Percentiles rank a stretch among this genome's conserved stretches.
Conservation (phyloP, 2,329 filamentous ascomycete genomes). For the Penicillium aurantiogriseum region DNA sequence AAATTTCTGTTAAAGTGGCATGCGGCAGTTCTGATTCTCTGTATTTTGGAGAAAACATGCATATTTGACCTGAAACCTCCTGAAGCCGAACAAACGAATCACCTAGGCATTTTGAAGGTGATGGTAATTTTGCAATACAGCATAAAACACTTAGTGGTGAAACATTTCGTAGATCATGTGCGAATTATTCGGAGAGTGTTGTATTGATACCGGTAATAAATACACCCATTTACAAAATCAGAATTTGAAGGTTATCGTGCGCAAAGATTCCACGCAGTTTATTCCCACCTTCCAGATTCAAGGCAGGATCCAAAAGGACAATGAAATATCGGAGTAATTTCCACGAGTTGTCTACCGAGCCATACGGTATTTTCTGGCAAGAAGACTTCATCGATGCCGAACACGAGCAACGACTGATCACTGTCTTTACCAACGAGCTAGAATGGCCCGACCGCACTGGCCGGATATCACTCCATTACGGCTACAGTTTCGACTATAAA, state of each 20-base stretch:
- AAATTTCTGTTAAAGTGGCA: neutral
- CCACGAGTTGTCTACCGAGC: constrained; percentile 27
- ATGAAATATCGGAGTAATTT: constrained; percentile 14
- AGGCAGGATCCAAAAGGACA: neutral
- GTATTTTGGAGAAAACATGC: neutral
- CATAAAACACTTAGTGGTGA: neutral
- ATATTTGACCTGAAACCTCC: neutral
- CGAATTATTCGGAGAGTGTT: accelerated
- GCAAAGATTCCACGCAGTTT: neutral
- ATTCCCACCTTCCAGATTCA: neutral
- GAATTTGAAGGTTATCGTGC: constrained; percentile 1
- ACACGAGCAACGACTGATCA: constrained; percentile 48
- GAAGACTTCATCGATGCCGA: constrained; percentile 48
- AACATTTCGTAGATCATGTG: neutral
- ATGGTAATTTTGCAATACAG: neutral
- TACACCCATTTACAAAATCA: constrained; percentile 2
- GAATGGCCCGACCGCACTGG: constrained; percentile 50
- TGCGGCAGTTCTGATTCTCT: neutral
- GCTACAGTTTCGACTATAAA: constrained; percentile 59
- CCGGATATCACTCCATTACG: constrained; percentile 55
- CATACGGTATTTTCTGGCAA: constrained; percentile 41
- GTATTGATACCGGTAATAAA: constrained; percentile 5
- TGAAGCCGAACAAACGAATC: neutral
- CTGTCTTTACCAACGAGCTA: constrained; percentile 47
- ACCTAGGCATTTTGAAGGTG: neutral